Evolutionary conservation across 2,329 filamentous ascomycete species (phyloP).

Genomic region (Aspergillus intermedius): DNA sequence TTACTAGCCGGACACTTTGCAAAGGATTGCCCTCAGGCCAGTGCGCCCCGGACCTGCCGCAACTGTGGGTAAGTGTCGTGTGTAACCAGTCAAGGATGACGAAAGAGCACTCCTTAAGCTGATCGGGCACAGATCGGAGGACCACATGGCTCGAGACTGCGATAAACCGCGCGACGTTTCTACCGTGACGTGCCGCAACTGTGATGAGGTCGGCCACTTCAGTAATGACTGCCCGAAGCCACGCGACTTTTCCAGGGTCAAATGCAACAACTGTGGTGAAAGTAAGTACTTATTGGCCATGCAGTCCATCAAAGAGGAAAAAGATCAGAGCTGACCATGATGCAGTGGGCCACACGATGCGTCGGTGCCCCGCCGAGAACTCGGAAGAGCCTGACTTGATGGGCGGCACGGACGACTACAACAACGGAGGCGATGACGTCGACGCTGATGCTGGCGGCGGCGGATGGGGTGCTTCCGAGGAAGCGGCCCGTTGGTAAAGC

Average conservation of each 20-base stretch:
- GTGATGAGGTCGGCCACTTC: slow-evolving; percentile 39
- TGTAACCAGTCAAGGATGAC: neutral
- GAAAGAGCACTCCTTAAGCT: slow-evolving; percentile 10
- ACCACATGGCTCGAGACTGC: slow-evolving; percentile 39
- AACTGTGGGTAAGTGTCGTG: slow-evolving; percentile 37
- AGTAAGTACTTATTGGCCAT: slow-evolving; percentile 24
- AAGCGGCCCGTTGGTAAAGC: neutral
- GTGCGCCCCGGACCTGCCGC: slow-evolving; percentile 33
- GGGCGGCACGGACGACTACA: neutral
- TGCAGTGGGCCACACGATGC: slow-evolving; percentile 39
- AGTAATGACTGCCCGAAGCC: slow-evolving; percentile 40
- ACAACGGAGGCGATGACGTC: slow-evolving; percentile 1
- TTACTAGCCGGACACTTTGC: slow-evolving; percentile 39
- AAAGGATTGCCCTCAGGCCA: slow-evolving; percentile 38
- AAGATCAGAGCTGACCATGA: slow-evolving; percentile 2
- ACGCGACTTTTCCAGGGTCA: slow-evolving; percentile 38
- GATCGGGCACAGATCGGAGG: slow-evolving; percentile 25
- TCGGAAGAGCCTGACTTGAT: slow-evolving; percentile 9
- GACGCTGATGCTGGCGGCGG: slow-evolving; percentile 11
- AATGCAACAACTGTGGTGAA: slow-evolving; percentile 41
- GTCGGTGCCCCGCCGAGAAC: slow-evolving; percentile 28
- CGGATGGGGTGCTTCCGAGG: neutral
- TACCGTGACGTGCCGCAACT: slow-evolving; percentile 41
- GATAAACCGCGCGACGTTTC: slow-evolving; percentile 36
- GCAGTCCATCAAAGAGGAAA: neutral